phyloP scores from a whole-genome alignment of 805 yeast genomes.

The Suhomyces xylopsoci region DNA sequence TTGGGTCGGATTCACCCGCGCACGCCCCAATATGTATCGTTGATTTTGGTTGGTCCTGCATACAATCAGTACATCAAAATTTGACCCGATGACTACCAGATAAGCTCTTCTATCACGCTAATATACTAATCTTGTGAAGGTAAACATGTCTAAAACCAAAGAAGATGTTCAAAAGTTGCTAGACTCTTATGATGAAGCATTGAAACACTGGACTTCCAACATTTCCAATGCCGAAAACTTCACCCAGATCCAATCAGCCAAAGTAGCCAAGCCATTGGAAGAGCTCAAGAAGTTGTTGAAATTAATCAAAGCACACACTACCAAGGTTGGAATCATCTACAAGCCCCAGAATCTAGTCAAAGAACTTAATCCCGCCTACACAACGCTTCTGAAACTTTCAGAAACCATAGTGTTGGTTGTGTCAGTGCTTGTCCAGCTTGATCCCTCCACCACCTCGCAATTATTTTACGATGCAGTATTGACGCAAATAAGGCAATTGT shows the following conservation, averaged over 20 bases:
- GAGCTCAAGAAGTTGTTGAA: slow-evolving; percentile 60
- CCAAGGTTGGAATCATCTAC: slow-evolving; percentile 71
- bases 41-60: no score
- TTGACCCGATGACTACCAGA: not conserved
- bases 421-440: slow-evolving; percentile 39
- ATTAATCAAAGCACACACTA: slow-evolving; percentile 68
- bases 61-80: not conserved
- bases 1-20: not conserved
- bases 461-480: slow-evolving; percentile 38
- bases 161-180: slow-evolving; percentile 23
- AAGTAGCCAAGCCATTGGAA: slow-evolving; percentile 44
- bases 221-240: slow-evolving; percentile 2
- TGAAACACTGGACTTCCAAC: slow-evolving; percentile 24
- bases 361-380: slow-evolving; percentile 42
- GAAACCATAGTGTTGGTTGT: slow-evolving; percentile 43
- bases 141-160: slow-evolving; percentile 8
- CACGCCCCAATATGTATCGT: not conserved
- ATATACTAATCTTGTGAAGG: not conserved
- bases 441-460: slow-evolving; percentile 28
- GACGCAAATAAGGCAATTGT: slow-evolving; percentile 15
- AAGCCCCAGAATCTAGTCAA: slow-evolving; percentile 49
- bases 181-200: slow-evolving; percentile 28
- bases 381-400: slow-evolving; percentile 46
- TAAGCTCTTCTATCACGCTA: not conserved
- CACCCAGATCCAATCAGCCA: slow-evolving; percentile 23